Evolutionary conservation across 345 rosid genomes (phyloP).

Genomic region (Eucalyptus guilfoylei): DNA sequence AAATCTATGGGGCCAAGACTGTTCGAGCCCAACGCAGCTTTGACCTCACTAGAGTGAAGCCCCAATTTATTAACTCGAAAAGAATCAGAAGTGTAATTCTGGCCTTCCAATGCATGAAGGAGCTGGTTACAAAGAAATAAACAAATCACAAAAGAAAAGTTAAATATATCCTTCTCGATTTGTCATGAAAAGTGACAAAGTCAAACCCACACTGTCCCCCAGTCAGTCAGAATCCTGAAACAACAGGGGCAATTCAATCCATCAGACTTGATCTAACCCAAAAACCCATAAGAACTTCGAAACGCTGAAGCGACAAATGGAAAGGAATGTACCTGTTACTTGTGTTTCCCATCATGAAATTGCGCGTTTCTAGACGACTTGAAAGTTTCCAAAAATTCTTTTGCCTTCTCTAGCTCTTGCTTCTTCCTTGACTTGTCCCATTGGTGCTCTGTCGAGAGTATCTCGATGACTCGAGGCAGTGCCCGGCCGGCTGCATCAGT

Average conservation of each 20-base stretch:
- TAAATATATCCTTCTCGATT: background rate
- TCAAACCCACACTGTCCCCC: background rate
- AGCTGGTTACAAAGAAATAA: background rate
- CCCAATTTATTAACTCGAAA: background rate
- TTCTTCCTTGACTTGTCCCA: conserved; percentile 77
- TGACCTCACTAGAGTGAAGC: background rate
- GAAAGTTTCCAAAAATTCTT: conserved; percentile 69
- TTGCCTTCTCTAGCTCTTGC: conserved; percentile 53
- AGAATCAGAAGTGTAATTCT: background rate
- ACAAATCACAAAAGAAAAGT: background rate
- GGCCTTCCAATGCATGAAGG: background rate
- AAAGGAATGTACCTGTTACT: conserved; percentile 11
- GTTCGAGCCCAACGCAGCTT: background rate
- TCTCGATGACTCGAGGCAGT: conserved; percentile 70
- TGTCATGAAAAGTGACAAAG: background rate
- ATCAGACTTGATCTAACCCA: background rate
- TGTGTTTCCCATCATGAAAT: conserved; percentile 84
- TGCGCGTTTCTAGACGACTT: conserved; percentile 92
- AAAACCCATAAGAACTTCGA: background rate
- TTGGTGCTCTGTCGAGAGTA: conserved; percentile 55
- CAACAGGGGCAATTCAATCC: background rate
- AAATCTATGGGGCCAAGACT: background rate
- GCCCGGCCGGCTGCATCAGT: conserved; percentile 87
- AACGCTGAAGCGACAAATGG: background rate
- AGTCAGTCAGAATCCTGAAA: background rate